Conservation (phyloP, 139 green algal genomes). For the Chlorokybus atmophyticus region DNA sequence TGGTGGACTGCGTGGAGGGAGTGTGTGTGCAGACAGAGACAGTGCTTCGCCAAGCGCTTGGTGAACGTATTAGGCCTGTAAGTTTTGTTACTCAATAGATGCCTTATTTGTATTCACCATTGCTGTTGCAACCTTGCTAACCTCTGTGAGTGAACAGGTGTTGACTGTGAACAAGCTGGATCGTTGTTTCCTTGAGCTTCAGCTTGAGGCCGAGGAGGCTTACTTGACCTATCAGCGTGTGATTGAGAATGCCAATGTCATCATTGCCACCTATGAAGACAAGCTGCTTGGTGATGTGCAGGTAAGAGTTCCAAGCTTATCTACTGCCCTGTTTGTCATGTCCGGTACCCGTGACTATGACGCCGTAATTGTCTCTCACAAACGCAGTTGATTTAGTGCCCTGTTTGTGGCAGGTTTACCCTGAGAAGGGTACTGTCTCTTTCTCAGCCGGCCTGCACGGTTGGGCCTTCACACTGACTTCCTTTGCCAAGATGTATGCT, state of each 20-base stretch:
- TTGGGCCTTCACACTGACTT: conserved; percentile 99
- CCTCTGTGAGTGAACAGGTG: too few species aligned
- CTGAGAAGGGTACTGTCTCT: conserved; percentile 91
- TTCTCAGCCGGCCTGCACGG: conserved; percentile 97
- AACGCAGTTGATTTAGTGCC: too few species aligned
- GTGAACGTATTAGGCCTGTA: conserved; percentile 92
- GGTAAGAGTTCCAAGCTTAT: too few species aligned
- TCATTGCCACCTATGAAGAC: conserved; percentile 95
- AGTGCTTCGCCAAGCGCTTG: conserved; percentile 82
- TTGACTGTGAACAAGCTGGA: conserved; percentile 99
- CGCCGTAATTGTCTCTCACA: background rate
- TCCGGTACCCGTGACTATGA: conserved; percentile 4
- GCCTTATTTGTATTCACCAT: too few species aligned
- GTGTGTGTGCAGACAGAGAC: conserved; percentile 99
- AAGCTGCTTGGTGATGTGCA: conserved; percentile 86
- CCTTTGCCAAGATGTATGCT: conserved; percentile 92
- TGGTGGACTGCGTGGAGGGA: conserved; percentile 98
- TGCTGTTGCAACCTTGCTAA: too few species aligned
- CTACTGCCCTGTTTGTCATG: too few species aligned
- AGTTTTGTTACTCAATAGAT: too few species aligned
- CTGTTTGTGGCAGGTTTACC: too few species aligned
- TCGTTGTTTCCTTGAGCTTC: conserved; percentile 97
- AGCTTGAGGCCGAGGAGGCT: conserved; percentile 77
- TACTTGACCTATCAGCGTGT: conserved; percentile 86
- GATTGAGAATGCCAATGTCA: conserved; percentile 97